Base-by-base conservation (phyloP, 2,329 filamentous ascomycete genomes). In the Pseudohalonectria lignicola region DNA sequence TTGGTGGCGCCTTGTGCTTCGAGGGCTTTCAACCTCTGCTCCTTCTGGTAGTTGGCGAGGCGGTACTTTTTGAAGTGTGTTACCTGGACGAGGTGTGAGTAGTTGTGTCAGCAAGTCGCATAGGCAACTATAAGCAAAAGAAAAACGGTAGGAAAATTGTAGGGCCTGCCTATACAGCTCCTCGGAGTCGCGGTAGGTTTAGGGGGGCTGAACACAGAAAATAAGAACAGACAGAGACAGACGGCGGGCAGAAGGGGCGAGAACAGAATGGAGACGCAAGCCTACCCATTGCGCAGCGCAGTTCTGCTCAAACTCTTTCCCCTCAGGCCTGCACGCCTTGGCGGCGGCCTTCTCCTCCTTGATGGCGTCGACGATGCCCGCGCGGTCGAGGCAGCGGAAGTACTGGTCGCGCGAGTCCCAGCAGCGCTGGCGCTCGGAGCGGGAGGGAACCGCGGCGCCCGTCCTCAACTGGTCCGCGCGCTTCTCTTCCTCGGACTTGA, bases 21-120 rank as follows among this genome's bases (percentile, higher is more conserved):
- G 50, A 94, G 74, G 54, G 77, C 76, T 50, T 82, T 80, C 46
- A 94, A 66, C 18, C 86, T 82, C 61, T 79, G 69, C 53, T 84
- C 81, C 61, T 90, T 86, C 51, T 94, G 84, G 53, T 84, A 74
- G 50, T 98, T 92, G 63, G 93, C 90, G 26, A 96, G 86, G 52
- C 92, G 74, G 64, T 87, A 83, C 62, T 95, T 88, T 69, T 96
- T 95, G 64, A 98, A 98, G 62, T 98, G 96, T 62, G 87, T 86
- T 43, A 95, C 84, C 86, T 92, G 50, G 39, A 19, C 19, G 9
- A 18, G n/a, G 15, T 20, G 36, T 37, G 12, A 37, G 28, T 15
- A 11, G 15, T 8, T 5, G 12, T 3, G 9, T 28, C 12, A 16
- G 16, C 16, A 3, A 10, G 25, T 38, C 31, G 16, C 13, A 11